Base-by-base conservation (phyloP, 352 stramenopile species). In the Halophytophthora batemanensis region DNA sequence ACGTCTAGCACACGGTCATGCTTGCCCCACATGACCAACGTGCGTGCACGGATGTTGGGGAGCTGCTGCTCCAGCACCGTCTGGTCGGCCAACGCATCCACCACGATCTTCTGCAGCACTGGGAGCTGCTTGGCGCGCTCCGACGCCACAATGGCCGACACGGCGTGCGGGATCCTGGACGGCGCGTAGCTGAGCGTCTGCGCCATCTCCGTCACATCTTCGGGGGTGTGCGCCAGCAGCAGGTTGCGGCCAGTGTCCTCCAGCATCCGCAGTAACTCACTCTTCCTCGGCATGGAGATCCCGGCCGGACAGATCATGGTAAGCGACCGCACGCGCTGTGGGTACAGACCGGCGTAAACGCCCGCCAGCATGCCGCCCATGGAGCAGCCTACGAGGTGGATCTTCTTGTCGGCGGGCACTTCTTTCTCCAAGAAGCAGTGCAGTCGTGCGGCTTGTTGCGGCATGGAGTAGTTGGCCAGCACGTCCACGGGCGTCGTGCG, bases 341-440 rank as follows among this genome's bases (percentile, higher is more conserved):
- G 76, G 50, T 87, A 84, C 49, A 72, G 64, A 12, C 77, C 75
- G 2, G 81, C 66, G 53, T 86, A 91, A 17, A 82, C 66, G n/a
- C 81, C 81, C 0, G 75, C 72, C 35, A 91, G 64, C 75, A 91
- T 85, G 13, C 77, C 81, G 36, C 81, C 81, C 81, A 91, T 89
- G 40, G 75, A 87, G 57, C 77, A 87, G 7, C 81, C 81, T 15
- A 89, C 59, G 7, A 91, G 40, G 40, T 91, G 81, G n/a, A 91
- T 63, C 56, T 82, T 83, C 45, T 74, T 72, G 46, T 77, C 57
- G 8, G 59, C 23, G 4, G 61, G 53, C 21, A 91, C 57, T 17
- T 74, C 67, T 19, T 61, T 67, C 19, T 83, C 53, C 6, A 91
- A 50, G 43, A 91, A 89, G 28, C 68, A 45, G 49, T 87, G 66